Percentiles rank a stretch among this genome's conserved stretches.
Evolutionary conservation across 257 asterid genomes (phyloP).

Genomic region (Paulownia fortunei): DNA sequence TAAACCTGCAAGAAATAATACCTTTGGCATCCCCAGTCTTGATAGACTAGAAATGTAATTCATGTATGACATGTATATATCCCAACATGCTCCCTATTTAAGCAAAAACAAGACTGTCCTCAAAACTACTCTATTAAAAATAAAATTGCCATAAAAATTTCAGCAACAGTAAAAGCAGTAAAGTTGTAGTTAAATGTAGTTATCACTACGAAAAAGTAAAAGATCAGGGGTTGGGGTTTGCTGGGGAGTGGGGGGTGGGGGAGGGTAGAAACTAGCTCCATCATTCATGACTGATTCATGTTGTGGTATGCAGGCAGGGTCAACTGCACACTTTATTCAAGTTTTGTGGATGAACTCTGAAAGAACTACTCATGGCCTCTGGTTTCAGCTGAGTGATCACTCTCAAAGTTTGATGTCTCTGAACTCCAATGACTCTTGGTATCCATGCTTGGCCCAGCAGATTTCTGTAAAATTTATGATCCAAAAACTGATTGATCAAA

Average conservation of each 20-base stretch:
- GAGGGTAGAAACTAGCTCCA: no score
- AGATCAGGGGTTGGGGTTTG: no score
- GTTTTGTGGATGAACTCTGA: not conserved
- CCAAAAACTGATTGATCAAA: not conserved
- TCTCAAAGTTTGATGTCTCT: slow-evolving; percentile 41
- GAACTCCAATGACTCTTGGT: slow-evolving; percentile 39
- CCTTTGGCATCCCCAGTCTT: no score
- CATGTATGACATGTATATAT: not conserved
- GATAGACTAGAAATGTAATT: no score
- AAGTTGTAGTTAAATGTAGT: not conserved
- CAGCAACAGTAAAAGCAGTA: not conserved
- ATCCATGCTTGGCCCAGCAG: slow-evolving; percentile 22
- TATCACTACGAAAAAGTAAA: no score
- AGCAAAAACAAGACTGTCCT: not conserved
- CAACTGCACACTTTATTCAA: slow-evolving; percentile 13
- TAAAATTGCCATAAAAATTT: not conserved
- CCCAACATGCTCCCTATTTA: not conserved
- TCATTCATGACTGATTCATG: no score
- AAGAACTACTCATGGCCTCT: not conserved
- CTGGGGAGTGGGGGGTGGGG: no score
- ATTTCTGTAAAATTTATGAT: slow-evolving; percentile 19
- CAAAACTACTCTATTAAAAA: not conserved
- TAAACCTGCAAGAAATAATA: no score
- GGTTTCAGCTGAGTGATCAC: slow-evolving; percentile 39
- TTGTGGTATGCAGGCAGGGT: no score